These are phyloP conservation scores for Corniculantispora saksenae DNA, from an alignment of 2,329 filamentous ascomycete genomes.

Conservation along the genomic window DNA sequence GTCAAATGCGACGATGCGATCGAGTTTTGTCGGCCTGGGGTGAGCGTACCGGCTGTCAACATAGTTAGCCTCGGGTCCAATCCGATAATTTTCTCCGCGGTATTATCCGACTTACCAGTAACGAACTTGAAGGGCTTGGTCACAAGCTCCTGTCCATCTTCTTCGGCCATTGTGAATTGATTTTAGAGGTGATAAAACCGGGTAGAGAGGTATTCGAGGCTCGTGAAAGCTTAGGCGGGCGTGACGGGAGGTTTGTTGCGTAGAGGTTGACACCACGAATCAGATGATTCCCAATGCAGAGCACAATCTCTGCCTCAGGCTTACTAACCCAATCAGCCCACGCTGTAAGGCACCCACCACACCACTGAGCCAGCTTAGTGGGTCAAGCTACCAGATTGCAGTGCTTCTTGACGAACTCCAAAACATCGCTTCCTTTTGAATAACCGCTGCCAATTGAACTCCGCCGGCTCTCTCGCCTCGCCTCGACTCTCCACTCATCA, in stretches of 20 bases:
- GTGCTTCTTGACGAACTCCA: slow-evolving; percentile 35
- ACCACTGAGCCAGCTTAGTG: slow-evolving; percentile 30
- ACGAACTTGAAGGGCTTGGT: slow-evolving; percentile 99
- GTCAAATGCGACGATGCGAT: slow-evolving; percentile 26
- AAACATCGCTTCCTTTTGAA: slow-evolving; percentile 19
- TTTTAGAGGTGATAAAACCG: slow-evolving; percentile 29
- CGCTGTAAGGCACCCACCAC: slow-evolving; percentile 36
- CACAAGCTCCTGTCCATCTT: slow-evolving; percentile 71
- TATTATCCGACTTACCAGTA: slow-evolving; percentile 72
- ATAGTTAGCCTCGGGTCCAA: slow-evolving; percentile 44
- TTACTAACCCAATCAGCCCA: slow-evolving; percentile 29
- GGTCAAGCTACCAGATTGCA: slow-evolving; percentile 35
- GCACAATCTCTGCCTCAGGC: slow-evolving; percentile 43
- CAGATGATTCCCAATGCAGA: slow-evolving; percentile 41
- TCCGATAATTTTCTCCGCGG: slow-evolving; percentile 34
- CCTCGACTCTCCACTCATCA: slow-evolving; percentile 36
- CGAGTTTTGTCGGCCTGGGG: slow-evolving; percentile 21
- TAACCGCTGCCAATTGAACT: slow-evolving; percentile 19
- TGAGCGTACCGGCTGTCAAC: slow-evolving; percentile 46
- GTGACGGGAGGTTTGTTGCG: slow-evolving; percentile 36
- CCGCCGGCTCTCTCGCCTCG: slow-evolving; percentile 29
- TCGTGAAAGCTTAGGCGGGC: slow-evolving; percentile 33
- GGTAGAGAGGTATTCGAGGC: slow-evolving; percentile 34
- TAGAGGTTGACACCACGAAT: slow-evolving; percentile 41
- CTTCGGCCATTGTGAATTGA: slow-evolving; percentile 79